Conservation (phyloP, 2,329 filamentous ascomycete genomes). For the Acrodontium crateriforme region DNA sequence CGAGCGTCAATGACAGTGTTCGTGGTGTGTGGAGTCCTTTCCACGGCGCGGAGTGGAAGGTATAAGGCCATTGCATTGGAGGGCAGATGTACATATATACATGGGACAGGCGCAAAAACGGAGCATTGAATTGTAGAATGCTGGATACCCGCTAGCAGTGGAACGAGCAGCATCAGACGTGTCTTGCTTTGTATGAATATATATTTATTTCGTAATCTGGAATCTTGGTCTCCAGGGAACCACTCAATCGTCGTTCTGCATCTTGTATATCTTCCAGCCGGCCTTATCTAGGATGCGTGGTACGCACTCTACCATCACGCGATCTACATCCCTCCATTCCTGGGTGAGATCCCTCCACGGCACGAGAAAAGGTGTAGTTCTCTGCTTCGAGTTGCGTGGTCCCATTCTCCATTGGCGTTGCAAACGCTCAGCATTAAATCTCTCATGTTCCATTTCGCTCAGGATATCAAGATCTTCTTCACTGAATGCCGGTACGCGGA, state of each 20-base stretch:
- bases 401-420: conserved; percentile 24
- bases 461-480: conserved; percentile 19
- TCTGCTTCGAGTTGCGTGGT: conserved; percentile 17
- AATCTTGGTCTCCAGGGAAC: too few relatives aligned
- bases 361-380: conserved; percentile 22
- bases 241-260: conserved; percentile 10
- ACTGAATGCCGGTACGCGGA: conserved; percentile 18
- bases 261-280: conserved; percentile 22
- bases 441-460: conserved; percentile 23
- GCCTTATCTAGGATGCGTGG: conserved; percentile 17
- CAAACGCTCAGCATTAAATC: conserved; percentile 23
- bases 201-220: too few relatives aligned
- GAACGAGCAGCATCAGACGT: too few relatives aligned
- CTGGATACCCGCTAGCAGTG: too few relatives aligned
- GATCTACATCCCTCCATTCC: conserved; percentile 23
- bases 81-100: background rate
- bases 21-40: conserved; percentile 52
- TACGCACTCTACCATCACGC: conserved; percentile 24
- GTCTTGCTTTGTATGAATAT: too few relatives aligned
- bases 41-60: conserved; percentile 40
- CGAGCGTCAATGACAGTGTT: conserved; percentile 49
- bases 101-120: too few relatives aligned
- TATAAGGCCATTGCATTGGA: conserved; percentile 23
- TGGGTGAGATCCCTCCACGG: conserved; percentile 22
- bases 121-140: too few relatives aligned